Conservation (phyloP, 257 asterid genomes). For the Solanum paucissectum region DNA sequence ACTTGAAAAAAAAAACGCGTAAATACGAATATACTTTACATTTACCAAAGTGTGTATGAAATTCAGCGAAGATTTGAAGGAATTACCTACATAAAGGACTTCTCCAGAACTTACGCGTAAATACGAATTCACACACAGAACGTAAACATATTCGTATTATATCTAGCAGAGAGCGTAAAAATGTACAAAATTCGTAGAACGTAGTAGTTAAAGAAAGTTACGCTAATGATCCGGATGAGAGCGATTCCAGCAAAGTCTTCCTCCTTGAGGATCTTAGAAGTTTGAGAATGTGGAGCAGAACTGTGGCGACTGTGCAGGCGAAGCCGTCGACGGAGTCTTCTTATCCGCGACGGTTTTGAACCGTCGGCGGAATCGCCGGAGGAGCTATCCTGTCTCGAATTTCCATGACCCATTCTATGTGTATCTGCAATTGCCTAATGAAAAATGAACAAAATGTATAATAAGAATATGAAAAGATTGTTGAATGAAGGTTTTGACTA, state of each 20-base stretch:
- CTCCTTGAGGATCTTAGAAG: conserved; percentile 39
- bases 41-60: background rate
- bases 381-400: conserved; percentile 26
- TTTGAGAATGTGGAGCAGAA: conserved; percentile 15
- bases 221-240: conserved; percentile 50
- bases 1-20: background rate
- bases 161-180: background rate
- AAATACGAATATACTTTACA: background rate
- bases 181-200: background rate
- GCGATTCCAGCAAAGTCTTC: conserved; percentile 93
- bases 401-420: conserved; percentile 55
- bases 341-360: conserved; percentile 33
- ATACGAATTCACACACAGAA: background rate
- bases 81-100: background rate
- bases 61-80: background rate
- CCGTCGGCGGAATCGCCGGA: conserved; percentile 39
- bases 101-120: background rate
- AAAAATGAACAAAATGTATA: background rate
- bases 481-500: background rate
- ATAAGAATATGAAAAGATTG: background rate
- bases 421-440: background rate
- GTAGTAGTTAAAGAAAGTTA: conserved; percentile 2
- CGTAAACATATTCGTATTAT: background rate
- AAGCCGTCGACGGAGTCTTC: conserved; percentile 48
- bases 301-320: conserved; percentile 41